Conservation (phyloP, 345 rosid genomes). For the Raphanus sativus region DNA sequence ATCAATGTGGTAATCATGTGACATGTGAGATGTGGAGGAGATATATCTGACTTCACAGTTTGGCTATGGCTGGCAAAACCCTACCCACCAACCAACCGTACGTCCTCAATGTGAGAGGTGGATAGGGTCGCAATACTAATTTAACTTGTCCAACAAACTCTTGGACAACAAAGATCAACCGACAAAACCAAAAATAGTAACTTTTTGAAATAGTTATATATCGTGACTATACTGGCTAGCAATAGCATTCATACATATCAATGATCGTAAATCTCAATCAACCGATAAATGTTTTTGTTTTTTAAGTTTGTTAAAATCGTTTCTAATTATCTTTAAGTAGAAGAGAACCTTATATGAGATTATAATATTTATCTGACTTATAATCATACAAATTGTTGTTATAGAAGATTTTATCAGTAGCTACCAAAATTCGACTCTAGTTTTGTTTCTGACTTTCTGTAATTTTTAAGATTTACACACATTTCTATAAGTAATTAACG, state of each 20-base stretch:
- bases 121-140: slow-evolving; percentile 27
- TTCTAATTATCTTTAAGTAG: neutral
- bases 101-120: slow-evolving; percentile 32
- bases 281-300: neutral
- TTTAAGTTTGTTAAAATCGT: neutral
- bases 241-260: neutral
- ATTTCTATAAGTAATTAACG: neutral
- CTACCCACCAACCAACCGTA: slow-evolving; percentile 39
- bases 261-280: neutral
- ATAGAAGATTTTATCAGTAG: too few relatives aligned
- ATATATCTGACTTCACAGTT: slow-evolving; percentile 6
- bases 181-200: slow-evolving; percentile 40
- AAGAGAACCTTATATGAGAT: neutral
- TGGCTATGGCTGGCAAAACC: slow-evolving; percentile 34
- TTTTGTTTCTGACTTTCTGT: too few relatives aligned
- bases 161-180: slow-evolving; percentile 20
- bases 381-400: neutral
- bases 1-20: slow-evolving; percentile 29
- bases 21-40: slow-evolving; percentile 20
- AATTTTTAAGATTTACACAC: too few relatives aligned
- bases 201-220: slow-evolving; percentile 1
- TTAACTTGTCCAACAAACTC: slow-evolving; percentile 21
- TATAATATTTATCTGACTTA: neutral
- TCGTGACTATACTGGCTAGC: slow-evolving; percentile 1
- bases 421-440: too few relatives aligned